phyloP scores from a whole-genome alignment of 2,329 filamentous ascomycete genomes.

The Pseudodiploospora longispora region DNA sequence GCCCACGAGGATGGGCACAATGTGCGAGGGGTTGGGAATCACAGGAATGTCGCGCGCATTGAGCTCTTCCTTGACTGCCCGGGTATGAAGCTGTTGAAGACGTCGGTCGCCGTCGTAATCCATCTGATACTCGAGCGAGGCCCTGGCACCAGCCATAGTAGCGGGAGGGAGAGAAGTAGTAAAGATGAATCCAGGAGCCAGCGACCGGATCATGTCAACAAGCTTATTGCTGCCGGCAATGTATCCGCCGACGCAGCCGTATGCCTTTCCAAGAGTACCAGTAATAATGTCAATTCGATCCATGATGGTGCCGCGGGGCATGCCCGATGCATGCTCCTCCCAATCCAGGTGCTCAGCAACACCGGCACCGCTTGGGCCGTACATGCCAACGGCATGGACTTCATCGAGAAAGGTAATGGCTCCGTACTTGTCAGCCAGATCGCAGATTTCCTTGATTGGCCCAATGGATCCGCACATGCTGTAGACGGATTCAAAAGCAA shows the following conservation, averaged over 20 bases:
- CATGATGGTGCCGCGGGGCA: slow-evolving; percentile 76
- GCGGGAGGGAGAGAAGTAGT: slow-evolving; percentile 93
- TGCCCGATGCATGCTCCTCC: slow-evolving; percentile 70
- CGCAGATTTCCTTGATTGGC: slow-evolving; percentile 91
- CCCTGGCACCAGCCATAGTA: slow-evolving; percentile 88
- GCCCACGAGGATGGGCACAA: slow-evolving; percentile 86
- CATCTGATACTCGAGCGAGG: slow-evolving; percentile 92
- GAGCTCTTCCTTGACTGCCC: slow-evolving; percentile 82
- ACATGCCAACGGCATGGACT: slow-evolving; percentile 99
- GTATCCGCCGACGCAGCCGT: slow-evolving; percentile 95
- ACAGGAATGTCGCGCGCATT: slow-evolving; percentile 80
- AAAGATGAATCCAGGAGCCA: slow-evolving; percentile 97
- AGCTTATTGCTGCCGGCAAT: slow-evolving; percentile 83
- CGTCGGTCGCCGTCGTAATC: slow-evolving; percentile 75
- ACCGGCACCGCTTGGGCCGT: slow-evolving; percentile 88
- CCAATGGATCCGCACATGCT: slow-evolving; percentile 98
- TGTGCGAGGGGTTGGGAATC: slow-evolving; percentile 95
- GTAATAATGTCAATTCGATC: slow-evolving; percentile 97
- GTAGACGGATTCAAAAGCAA: slow-evolving; percentile 97
- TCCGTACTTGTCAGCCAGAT: slow-evolving; percentile 94
- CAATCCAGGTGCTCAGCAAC: slow-evolving; percentile 97
- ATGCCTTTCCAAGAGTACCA: slow-evolving; percentile 93
- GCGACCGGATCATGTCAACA: slow-evolving; percentile 86
- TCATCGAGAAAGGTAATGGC: slow-evolving; percentile 97
- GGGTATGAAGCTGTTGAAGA: slow-evolving; percentile 92